Evolutionary conservation across 495 filamentous ascomycete species (phyloP), one percentile per base, ranked within the genome.

Genomic region (Acidomyces sp.): DNA sequence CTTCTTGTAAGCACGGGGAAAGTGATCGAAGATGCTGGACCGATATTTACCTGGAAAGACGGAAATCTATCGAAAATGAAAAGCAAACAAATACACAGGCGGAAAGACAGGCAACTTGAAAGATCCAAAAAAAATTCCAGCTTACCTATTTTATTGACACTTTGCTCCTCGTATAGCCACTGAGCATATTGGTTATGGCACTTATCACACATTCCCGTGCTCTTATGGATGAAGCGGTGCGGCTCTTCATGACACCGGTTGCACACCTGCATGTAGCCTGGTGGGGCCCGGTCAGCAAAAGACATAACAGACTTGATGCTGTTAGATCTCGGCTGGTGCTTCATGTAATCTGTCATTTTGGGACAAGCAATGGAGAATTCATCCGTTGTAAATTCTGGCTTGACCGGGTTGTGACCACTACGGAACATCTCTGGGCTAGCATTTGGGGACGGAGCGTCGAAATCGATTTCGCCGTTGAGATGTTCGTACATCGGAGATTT

Each of bases 221-320:
- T 6, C 13, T 6, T 6, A 34, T 17, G 31, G 31, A 34, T 11
- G 13, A 9, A 38, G 20, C 21, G 21, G n/a, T 11, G 9, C 4
- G 37, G 37, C 24, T 24, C 3, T 12, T 18, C 25, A 20, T 13
- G 4, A 21, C 37, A 40, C 25, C 23, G 20, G 4, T 16, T 7
- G 23, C 37, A 40, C 3, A 4, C 6, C 4, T 30, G 9, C 24
- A 40, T 40, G 13, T 6, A 3, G 3, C 3, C 24, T 7, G 23
- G 4, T 9, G 37, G 7, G 11, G 13, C 4, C 5, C 12, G 2
- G 26, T 40, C 37, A 29, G 37, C 26, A 18, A 40, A 40, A n/a
- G 18, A 28, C 37, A 40, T 40, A 10, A 17, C 37, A 9, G 24
- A 7, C 23, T 40, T 27, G 16, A 30, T 30, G 2, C 25, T 40